Evolutionary conservation across 352 stramenopile species (phyloP).

Genomic region (Phytophthora litchii): DNA sequence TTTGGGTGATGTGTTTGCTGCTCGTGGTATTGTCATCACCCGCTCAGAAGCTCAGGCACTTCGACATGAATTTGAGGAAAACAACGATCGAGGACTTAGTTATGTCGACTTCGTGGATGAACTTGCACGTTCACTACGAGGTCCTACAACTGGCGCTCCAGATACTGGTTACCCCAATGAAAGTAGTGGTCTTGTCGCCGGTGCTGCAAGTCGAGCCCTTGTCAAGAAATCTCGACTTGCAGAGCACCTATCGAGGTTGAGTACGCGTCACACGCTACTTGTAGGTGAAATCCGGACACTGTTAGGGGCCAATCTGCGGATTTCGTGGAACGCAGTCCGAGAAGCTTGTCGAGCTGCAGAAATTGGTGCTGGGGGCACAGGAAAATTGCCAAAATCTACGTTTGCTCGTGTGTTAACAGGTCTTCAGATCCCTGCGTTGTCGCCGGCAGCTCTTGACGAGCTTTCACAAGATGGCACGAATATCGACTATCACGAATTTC

Average conservation of each 20-base stretch:
- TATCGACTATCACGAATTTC: slow-evolving; percentile 76
- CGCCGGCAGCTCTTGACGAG: slow-evolving; percentile 25
- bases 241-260: slow-evolving; percentile 55
- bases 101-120: slow-evolving; percentile 75
- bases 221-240: slow-evolving; percentile 68
- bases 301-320: slow-evolving; percentile 49
- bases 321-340: slow-evolving; percentile 57
- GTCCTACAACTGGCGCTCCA: slow-evolving; percentile 18
- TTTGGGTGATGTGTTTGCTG: slow-evolving; percentile 53
- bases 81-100: slow-evolving; percentile 60
- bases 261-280: slow-evolving; percentile 49
- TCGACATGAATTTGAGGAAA: slow-evolving; percentile 79
- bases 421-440: slow-evolving; percentile 54
- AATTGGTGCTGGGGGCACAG: slow-evolving; percentile 25
- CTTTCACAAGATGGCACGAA: slow-evolving; percentile 29
- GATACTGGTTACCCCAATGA: slow-evolving; percentile 18
- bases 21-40: slow-evolving; percentile 53
- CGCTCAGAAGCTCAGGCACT: slow-evolving; percentile 64
- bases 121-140: slow-evolving; percentile 53
- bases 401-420: slow-evolving; percentile 52
- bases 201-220: slow-evolving; percentile 39
- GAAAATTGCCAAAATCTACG: slow-evolving; percentile 39
- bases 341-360: slow-evolving; percentile 62
- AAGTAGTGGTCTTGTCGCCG: slow-evolving; percentile 40
- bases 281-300: slow-evolving; percentile 52